Evolutionary conservation across 2,329 filamentous ascomycete species (phyloP).

Genomic region (Arthrinium phaeospermum): DNA sequence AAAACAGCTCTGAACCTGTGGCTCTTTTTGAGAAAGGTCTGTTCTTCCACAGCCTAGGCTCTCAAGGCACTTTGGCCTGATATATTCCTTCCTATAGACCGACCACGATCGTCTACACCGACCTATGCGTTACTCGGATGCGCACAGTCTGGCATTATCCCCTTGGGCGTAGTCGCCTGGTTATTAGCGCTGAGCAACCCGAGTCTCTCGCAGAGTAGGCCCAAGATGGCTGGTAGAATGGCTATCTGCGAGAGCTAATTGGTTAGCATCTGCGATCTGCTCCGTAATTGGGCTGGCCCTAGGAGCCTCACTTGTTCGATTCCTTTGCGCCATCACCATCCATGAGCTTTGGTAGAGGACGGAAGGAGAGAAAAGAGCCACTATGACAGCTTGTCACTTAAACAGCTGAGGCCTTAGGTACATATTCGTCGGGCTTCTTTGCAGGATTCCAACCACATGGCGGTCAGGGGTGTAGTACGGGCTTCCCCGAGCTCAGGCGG

Average conservation of each 20-base stretch:
- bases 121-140: neutral
- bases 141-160: neutral
- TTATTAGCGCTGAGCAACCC: neutral
- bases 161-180: neutral
- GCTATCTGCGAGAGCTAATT: slow-evolving; percentile 1
- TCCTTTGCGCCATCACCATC: neutral
- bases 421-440: slow-evolving; percentile 2
- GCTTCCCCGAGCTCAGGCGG: neutral
- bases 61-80: neutral
- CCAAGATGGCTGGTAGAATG: neutral
- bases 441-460: slow-evolving; percentile 9
- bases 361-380: neutral
- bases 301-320: neutral
- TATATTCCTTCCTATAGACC: too few species aligned
- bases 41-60: too few species aligned
- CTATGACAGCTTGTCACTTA: neutral
- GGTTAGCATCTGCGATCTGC: neutral
- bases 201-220: neutral
- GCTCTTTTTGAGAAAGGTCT: neutral
- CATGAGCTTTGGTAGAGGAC: neutral
- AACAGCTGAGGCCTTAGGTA: neutral
- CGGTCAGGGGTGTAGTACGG: neutral
- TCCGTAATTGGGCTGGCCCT: slow-evolving; percentile 7
- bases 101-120: neutral
- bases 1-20: neutral